Base-by-base conservation (phyloP, 768 basidiomycete genomes). In the Pleurotus eryngii region DNA sequence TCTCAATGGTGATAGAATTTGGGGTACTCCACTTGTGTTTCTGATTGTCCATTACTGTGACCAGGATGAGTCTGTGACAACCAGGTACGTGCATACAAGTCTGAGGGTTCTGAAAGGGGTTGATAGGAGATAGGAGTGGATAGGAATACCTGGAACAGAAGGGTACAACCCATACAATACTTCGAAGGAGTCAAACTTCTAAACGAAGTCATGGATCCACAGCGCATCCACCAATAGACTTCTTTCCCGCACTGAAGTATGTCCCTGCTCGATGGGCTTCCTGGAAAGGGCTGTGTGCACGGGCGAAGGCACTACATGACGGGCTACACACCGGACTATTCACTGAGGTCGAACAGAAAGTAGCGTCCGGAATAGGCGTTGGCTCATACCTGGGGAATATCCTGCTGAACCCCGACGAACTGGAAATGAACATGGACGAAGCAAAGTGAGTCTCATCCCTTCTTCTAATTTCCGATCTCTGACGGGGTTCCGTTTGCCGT, bases 381-480 rank as follows among this genome's bases (percentile, higher is more conserved):
- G 57, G 65, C 55, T 47, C 65, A 62, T 61, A 61, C 58, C 61
- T 71, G 60, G 72, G 71, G 56, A 58, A 61, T 9, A 22, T 61
- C 11, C 20, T 61, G 9, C n/a, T 47, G 46, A 38, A 50, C 7
- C 59, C 57, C 38, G 58, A 59, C 35, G 53, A 57, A 38, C 56
- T 60, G 27, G 55, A 43, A 6, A 42, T 64, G 56, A 39, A 26
- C 35, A 20, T 30, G 8, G 62, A 63, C 15, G 35, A 40, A 24
- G 47, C 56, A 11, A 57, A 27, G 57, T 61, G 46, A 45, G 61
- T 56, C 2, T 17, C 20, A 1, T 45, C 20, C 8, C 42, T n/a
- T 45, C 20, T 17, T 45, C n/a, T 45, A 6, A 17, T 3, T 2
- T 15, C 20, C 20, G 9, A n/a, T 15, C 20, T 45, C 11, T 45